phyloP scores from a whole-genome alignment of 768 basidiomycete species.

The Tulasnella sp. region DNA sequence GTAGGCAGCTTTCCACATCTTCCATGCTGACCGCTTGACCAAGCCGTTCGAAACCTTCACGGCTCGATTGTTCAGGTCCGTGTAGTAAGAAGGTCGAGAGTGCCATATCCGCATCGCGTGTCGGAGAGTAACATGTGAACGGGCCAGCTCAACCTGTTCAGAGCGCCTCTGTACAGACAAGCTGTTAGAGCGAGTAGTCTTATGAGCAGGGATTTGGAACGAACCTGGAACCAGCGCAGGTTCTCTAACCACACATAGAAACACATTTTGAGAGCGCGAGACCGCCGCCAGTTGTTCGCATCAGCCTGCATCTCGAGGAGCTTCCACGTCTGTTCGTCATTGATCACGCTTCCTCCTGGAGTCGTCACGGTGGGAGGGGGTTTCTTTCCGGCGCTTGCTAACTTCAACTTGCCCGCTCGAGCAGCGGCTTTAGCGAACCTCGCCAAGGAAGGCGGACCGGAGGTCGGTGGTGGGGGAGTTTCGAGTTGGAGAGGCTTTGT shows the following conservation, averaged over 20 bases:
- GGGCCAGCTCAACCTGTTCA: conserved; percentile 55
- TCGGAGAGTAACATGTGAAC: conserved; percentile 52
- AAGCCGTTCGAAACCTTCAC: conserved; percentile 35
- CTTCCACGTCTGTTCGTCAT: conserved; percentile 64
- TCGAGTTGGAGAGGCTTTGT: not conserved
- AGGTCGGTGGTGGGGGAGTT: not conserved
- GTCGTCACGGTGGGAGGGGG: not conserved
- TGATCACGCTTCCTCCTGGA: not conserved
- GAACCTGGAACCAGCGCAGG: conserved; percentile 59
- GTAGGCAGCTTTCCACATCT: conserved; percentile 43
- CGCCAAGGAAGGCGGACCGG: not conserved
- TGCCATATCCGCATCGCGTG: conserved; percentile 53
- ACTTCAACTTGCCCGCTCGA: conserved; percentile 4
- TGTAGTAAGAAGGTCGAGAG: conserved; percentile 27
- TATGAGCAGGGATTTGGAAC: conserved; percentile 22
- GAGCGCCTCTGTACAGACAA: conserved; percentile 49
- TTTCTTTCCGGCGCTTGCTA: not conserved
- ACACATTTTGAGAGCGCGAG: conserved; percentile 53
- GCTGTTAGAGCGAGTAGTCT: conserved; percentile 15
- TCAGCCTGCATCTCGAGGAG: conserved; percentile 42
- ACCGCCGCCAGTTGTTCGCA: conserved; percentile 56
- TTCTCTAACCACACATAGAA: conserved; percentile 68
- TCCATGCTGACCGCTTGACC: conserved; percentile 32
- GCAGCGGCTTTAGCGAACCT: conserved; percentile 11
- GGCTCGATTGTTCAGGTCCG: conserved; percentile 34